A percentile compares a stretch with the other conserved stretches of the same genome.
These are phyloP conservation scores for Gracilaria gracilis DNA, from an alignment of 23 red algal genomes.

Conservation along the genomic window DNA sequence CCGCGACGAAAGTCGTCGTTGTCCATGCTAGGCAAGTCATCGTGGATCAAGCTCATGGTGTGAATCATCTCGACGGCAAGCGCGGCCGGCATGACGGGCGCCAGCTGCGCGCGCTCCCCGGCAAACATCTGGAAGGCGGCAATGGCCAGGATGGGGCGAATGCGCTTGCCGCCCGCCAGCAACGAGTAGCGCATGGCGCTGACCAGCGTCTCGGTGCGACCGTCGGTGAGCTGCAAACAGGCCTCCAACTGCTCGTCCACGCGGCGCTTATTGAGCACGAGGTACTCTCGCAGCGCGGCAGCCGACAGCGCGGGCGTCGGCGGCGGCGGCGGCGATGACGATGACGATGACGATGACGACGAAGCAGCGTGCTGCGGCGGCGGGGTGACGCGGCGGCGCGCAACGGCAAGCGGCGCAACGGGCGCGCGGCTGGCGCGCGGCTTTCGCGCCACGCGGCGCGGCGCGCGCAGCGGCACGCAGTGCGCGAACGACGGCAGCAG, in stretches of 20 bases:
- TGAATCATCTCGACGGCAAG: slow-evolving; percentile 99
- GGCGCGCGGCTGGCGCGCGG: slow-evolving; percentile 9
- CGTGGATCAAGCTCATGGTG: slow-evolving; percentile 98
- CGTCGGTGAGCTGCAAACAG: slow-evolving; percentile 55
- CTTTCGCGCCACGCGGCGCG: slow-evolving; percentile 34
- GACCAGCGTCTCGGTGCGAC: slow-evolving; percentile 57
- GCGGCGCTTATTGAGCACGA: background rate
- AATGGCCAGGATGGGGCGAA: slow-evolving; percentile 89
- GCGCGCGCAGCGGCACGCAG: background rate
- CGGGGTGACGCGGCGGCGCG: slow-evolving; percentile 28
- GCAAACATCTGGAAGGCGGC: slow-evolving; percentile 95
- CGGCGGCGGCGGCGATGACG: background rate
- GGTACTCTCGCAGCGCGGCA: slow-evolving; percentile 37
- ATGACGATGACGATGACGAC: too few species aligned
- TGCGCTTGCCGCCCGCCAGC: slow-evolving; percentile 91
- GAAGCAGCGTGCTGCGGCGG: too few species aligned
- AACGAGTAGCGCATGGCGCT: slow-evolving; percentile 94
- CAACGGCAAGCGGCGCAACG: background rate
- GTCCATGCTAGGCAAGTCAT: slow-evolving; percentile 98
- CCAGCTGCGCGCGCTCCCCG: slow-evolving; percentile 25
- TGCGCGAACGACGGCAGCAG: slow-evolving; percentile 3
- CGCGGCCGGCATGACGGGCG: slow-evolving; percentile 86
- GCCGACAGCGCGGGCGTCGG: background rate
- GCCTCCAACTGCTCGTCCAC: slow-evolving; percentile 79
- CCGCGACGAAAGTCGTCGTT: slow-evolving; percentile 95